Conservation (phyloP, 805 yeast species). For the Priceomyces medius region DNA sequence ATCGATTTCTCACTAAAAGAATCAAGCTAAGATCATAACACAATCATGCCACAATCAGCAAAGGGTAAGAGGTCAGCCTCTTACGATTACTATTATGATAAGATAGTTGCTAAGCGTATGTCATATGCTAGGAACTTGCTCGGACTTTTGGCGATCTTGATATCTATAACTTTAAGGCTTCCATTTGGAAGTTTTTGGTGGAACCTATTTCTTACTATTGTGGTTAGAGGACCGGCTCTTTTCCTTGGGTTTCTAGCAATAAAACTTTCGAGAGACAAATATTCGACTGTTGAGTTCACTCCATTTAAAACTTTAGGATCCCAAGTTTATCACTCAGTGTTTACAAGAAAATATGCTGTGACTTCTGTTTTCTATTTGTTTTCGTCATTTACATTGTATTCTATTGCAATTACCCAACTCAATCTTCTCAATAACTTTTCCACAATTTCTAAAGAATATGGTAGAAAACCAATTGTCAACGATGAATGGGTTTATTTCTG, state of each 20-base stretch:
- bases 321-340: slow-evolving; percentile 25
- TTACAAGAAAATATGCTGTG: slow-evolving; percentile 17
- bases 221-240: slow-evolving; percentile 30
- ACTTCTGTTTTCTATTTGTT: slow-evolving; percentile 19
- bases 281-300: slow-evolving; percentile 32
- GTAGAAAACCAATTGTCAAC: slow-evolving; percentile 35
- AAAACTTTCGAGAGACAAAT: slow-evolving; percentile 22
- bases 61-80: slow-evolving; percentile 7
- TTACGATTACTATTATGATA: slow-evolving; percentile 18
- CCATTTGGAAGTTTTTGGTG: slow-evolving; percentile 34
- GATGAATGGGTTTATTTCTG: slow-evolving; percentile 51
- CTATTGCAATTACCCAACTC: slow-evolving; percentile 26
- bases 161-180: slow-evolving; percentile 23
- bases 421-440: slow-evolving; percentile 27
- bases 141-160: slow-evolving; percentile 23
- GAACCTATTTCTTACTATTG: slow-evolving; percentile 23
- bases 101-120: slow-evolving; percentile 34
- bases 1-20: neutral
- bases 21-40: neutral
- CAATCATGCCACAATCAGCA: slow-evolving; percentile 4
- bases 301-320: slow-evolving; percentile 31
- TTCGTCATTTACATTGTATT: slow-evolving; percentile 23
- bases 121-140: slow-evolving; percentile 33
- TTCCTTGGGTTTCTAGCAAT: slow-evolving; percentile 27
- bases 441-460: slow-evolving; percentile 38